Conservation (phyloP, 1,139 yeast genomes). For the Yamadazyma kanchanaburiensis region DNA sequence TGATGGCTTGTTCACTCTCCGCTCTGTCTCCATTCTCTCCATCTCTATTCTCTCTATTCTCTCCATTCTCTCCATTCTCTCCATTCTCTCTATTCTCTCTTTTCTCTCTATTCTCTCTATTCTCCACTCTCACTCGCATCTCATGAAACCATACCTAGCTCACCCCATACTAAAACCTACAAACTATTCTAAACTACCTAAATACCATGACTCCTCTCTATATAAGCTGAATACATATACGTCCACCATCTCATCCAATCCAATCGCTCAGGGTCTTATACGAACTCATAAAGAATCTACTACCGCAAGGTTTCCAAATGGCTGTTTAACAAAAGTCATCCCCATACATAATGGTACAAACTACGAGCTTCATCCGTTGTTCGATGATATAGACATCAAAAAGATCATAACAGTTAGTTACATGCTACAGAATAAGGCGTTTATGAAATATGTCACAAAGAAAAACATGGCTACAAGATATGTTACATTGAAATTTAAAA, state of each 20-base stretch:
- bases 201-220: conserved; percentile 6
- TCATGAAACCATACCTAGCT: conserved; percentile 10
- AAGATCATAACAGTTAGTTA: conserved; percentile 8
- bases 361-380: conserved; percentile 2
- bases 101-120: not conserved
- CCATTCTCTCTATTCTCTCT: too few relatives aligned
- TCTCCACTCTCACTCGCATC: conserved; percentile 2
- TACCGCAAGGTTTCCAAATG: conserved; percentile 11
- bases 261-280: conserved; percentile 10
- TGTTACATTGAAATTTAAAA: conserved; percentile 10
- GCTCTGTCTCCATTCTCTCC: too few relatives aligned
- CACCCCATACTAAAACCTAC: conserved; percentile 11
- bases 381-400: conserved; percentile 3
- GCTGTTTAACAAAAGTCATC: conserved; percentile 7
- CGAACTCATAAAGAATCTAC: conserved; percentile 9
- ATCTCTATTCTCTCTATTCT: too few relatives aligned
- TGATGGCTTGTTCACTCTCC: not conserved
- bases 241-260: conserved; percentile 7
- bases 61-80: too few relatives aligned
- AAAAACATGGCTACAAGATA: conserved; percentile 9
- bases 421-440: conserved; percentile 10
- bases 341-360: conserved; percentile 3
- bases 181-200: conserved; percentile 4
- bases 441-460: conserved; percentile 4
- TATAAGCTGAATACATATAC: conserved; percentile 7